These are phyloP conservation scores for Limtongia smithiae DNA, from an alignment of 805 yeast species.

Conservation along the genomic window DNA sequence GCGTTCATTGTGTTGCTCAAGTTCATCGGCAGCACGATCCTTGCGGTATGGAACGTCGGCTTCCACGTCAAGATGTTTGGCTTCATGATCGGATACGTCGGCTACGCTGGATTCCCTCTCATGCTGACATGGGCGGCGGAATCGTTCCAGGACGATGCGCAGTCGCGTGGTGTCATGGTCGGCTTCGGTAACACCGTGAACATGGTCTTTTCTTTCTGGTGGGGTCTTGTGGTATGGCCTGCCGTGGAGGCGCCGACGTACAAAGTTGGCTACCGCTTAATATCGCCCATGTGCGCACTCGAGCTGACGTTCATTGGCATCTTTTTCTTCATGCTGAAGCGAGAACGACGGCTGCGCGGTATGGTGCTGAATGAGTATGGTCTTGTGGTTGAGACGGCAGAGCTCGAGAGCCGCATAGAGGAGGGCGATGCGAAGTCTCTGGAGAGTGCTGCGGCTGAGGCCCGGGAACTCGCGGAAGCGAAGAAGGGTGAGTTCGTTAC, in stretches of 20 bases:
- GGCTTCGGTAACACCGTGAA: conserved; percentile 15
- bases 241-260: conserved; percentile 38
- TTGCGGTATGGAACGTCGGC: conserved; percentile 44
- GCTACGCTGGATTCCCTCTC: conserved; percentile 15
- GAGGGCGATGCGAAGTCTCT: background rate
- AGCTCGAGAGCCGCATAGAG: background rate
- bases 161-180: conserved; percentile 12
- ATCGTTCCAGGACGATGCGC: conserved; percentile 18
- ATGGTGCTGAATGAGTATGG: conserved; percentile 10
- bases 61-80: conserved; percentile 35
- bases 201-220: conserved; percentile 36
- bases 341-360: conserved; percentile 4
- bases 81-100: conserved; percentile 14
- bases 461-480: too few relatives aligned
- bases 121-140: conserved; percentile 18
- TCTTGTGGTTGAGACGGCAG: conserved; percentile 5
- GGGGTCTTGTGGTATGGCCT: conserved; percentile 37
- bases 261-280: conserved; percentile 36
- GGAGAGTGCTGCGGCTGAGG: too few relatives aligned
- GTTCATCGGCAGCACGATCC: conserved; percentile 33
- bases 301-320: conserved; percentile 1
- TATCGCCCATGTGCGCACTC: conserved; percentile 1
- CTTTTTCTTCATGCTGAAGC: conserved; percentile 2
- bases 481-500: too few relatives aligned
- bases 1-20: conserved; percentile 6